Conservation (phyloP, 805 yeast genomes). For the Clavispora santaluciae region DNA sequence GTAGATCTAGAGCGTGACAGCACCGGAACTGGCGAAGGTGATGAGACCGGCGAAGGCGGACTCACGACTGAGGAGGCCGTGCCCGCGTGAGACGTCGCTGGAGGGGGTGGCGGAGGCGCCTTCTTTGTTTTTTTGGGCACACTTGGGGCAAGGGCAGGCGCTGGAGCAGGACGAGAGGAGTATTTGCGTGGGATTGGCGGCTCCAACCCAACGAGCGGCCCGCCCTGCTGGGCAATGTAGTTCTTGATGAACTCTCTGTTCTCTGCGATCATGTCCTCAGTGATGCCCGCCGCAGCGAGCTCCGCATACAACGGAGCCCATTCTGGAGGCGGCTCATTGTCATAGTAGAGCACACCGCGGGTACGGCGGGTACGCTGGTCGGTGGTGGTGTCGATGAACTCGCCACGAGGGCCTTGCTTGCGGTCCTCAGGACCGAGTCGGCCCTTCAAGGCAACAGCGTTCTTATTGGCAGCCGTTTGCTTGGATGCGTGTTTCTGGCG, state of each 20-base stretch:
- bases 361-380: constrained; percentile 54
- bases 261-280: constrained; percentile 86
- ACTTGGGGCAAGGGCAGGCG: constrained; percentile 2
- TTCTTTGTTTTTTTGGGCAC: constrained; percentile 9
- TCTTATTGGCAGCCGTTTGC: constrained; percentile 78
- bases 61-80: constrained; percentile 1
- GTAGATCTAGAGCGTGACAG: background rate
- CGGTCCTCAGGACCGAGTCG: constrained; percentile 19
- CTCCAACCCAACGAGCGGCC: constrained; percentile 76
- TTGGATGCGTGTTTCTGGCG: constrained; percentile 83
- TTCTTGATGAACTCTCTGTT: constrained; percentile 78
- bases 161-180: background rate
- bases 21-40: constrained; percentile 7
- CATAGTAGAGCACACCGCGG: constrained; percentile 64
- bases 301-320: constrained; percentile 75
- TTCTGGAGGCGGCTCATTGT: constrained; percentile 76
- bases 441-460: constrained; percentile 77
- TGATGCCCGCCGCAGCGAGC: constrained; percentile 70
- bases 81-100: constrained; percentile 3
- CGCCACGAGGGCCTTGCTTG: constrained; percentile 63
- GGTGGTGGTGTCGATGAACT: constrained; percentile 40
- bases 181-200: constrained; percentile 73
- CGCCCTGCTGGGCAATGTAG: constrained; percentile 68
- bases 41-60: too few relatives aligned
- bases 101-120: constrained; percentile 17